Evolutionary conservation across 2,329 filamentous ascomycete species (phyloP).

Genomic region (Capronia epimyces): DNA sequence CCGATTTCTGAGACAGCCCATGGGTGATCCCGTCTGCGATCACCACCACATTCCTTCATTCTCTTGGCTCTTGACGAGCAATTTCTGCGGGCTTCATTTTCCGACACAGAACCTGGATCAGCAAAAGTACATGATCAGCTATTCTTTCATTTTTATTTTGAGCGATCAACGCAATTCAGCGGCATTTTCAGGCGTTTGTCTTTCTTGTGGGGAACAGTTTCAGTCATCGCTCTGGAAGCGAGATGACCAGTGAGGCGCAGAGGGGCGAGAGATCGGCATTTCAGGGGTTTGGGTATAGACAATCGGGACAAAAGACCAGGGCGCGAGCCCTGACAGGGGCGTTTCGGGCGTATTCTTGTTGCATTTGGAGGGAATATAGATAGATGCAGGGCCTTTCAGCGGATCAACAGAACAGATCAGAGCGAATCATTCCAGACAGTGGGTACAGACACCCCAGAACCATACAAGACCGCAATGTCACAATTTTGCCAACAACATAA

Average conservation of each 20-base stretch:
- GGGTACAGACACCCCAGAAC: constrained; percentile 13
- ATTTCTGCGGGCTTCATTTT: constrained; percentile 37
- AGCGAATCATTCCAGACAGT: constrained; percentile 1
- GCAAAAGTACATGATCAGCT: constrained; percentile 17
- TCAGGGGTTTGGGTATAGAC: not conserved
- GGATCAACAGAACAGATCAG: constrained; percentile 17
- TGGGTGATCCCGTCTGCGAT: not conserved
- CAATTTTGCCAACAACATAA: constrained; percentile 1
- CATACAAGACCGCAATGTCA: not conserved
- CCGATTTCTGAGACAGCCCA: constrained; percentile 2
- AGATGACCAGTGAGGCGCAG: not conserved
- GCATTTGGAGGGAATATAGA: not conserved
- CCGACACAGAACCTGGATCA: constrained; percentile 52
- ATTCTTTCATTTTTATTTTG: constrained; percentile 2
- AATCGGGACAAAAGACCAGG: too few relatives aligned
- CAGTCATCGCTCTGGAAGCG: constrained; percentile 1
- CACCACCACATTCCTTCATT: constrained; percentile 2
- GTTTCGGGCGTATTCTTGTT: not conserved
- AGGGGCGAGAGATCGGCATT: not conserved
- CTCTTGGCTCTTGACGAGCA: constrained; percentile 14
- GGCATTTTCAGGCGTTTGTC: constrained; percentile 11
- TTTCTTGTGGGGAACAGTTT: constrained; percentile 1
- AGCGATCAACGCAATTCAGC: constrained; percentile 9
- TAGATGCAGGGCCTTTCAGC: not conserved
- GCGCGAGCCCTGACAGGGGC: too few relatives aligned